phyloP scores from a whole-genome alignment of 345 rosid species.

The Populus simonii region DNA sequence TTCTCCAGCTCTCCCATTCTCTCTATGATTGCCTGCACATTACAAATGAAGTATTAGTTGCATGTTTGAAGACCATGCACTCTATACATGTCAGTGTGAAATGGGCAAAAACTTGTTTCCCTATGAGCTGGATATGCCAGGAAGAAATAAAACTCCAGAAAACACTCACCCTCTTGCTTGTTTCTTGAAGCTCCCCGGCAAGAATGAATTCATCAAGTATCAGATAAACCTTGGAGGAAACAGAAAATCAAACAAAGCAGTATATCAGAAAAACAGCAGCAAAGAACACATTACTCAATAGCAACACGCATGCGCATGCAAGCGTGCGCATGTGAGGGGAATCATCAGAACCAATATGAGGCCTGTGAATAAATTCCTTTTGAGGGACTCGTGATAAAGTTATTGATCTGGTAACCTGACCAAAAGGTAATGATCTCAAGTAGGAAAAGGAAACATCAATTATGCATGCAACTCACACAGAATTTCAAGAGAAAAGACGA shows the following conservation, averaged over 20 bases:
- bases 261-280: background rate
- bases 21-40: constrained; percentile 85
- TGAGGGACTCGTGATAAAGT: background rate
- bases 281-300: background rate
- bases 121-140: background rate
- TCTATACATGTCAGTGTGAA: background rate
- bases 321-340: too few relatives aligned
- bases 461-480: background rate
- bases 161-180: constrained; percentile 80
- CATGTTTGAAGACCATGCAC: background rate
- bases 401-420: background rate
- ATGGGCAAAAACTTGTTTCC: background rate
- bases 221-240: constrained; percentile 61
- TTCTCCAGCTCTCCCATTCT: constrained; percentile 94
- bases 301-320: background rate
- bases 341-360: background rate
- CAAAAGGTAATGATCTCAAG: background rate
- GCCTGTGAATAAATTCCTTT: background rate
- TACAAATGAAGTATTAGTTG: background rate
- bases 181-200: constrained; percentile 99
- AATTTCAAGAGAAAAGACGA: background rate
- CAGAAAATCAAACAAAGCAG: background rate
- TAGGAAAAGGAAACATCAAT: background rate
- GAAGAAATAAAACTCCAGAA: background rate
- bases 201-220: constrained; percentile 98